These are phyloP conservation scores for Panus rudis DNA, from an alignment of 768 basidiomycete species.

Conservation along the genomic window DNA sequence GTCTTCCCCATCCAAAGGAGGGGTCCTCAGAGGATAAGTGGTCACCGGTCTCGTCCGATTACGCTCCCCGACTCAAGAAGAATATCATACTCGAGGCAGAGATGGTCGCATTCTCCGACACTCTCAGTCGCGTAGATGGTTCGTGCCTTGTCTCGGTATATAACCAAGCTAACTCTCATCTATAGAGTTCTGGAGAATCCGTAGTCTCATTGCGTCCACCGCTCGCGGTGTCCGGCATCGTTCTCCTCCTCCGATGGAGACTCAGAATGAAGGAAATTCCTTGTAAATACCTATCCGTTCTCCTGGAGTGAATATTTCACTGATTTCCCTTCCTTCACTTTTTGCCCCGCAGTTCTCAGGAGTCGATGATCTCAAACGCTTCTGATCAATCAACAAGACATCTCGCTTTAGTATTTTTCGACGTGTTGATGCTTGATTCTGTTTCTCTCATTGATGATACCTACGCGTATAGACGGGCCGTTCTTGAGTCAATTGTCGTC, in stretches of 20 bases:
- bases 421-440: constrained; percentile 67
- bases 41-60: background rate
- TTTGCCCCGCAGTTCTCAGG: constrained; percentile 23
- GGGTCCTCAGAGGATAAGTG: background rate
- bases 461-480: constrained; percentile 52
- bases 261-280: background rate
- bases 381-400: constrained; percentile 38
- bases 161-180: background rate
- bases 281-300: background rate
- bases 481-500: constrained; percentile 52
- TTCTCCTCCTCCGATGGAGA: constrained; percentile 2
- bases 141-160: constrained; percentile 17
- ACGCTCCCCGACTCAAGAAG: constrained; percentile 6
- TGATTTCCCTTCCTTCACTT: background rate
- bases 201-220: constrained; percentile 49
- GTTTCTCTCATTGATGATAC: constrained; percentile 44
- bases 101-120: constrained; percentile 77
- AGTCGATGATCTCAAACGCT: constrained; percentile 35
- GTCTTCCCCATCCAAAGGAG: constrained; percentile 24
- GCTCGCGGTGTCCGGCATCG: constrained; percentile 45
- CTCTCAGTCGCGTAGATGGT: constrained; percentile 59
- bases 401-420: constrained; percentile 84
- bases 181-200: constrained; percentile 73
- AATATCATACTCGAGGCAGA: constrained; percentile 69
- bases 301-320: background rate